Evolutionary conservation across 257 asterid genomes (phyloP), one percentile per base, ranked within the genome.

Genomic region (Knoxia roxburghii): DNA sequence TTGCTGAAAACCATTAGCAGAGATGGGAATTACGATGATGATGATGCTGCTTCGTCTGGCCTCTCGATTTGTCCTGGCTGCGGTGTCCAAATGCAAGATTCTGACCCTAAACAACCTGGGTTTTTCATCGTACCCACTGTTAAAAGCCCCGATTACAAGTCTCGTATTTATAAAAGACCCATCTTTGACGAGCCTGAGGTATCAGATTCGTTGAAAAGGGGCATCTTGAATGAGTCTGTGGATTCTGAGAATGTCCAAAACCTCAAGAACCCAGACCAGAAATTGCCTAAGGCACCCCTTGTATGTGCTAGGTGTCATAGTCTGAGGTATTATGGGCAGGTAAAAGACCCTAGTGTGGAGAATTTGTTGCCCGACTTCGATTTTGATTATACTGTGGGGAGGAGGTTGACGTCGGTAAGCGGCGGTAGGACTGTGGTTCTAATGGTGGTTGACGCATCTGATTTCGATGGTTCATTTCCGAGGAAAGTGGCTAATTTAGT

Each of bases 391-490:
- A 90, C 97, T 51, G 90, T 90, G 61, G 97, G 99, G 58, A 85
- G 82, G 83, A 81, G 89, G 86, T 65, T 90, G 85, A 64, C 78
- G 70, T 90, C 90, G 2, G 51, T 69, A 26, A 70, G 72, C 30
- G 92, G 95, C 70, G 84, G 95, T 1, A 87, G 97, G 61, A 78
- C 81, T 40, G 89, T 90, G 68, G 88, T 90, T 37, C 70, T 90
- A 55, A 73, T 88, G 80, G 93, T 93, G 64, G 96, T 88, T 68
- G 99, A 93, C 74, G 99, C 86, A 6, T 72, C 89, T 0, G 97
- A 90, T 84, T 90, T 90, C 13, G 95, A 90, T 35, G 97, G 97
- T 41, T 90, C 97, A 0, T 93, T 93, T 70, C 95, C 99, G 32
- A 90, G 87, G 64, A 87, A 76, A 53, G 96, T 84, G 61, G 95